Conservation (phyloP, 2,329 filamentous ascomycete species). For the Hymenoscyphus infarciens region DNA sequence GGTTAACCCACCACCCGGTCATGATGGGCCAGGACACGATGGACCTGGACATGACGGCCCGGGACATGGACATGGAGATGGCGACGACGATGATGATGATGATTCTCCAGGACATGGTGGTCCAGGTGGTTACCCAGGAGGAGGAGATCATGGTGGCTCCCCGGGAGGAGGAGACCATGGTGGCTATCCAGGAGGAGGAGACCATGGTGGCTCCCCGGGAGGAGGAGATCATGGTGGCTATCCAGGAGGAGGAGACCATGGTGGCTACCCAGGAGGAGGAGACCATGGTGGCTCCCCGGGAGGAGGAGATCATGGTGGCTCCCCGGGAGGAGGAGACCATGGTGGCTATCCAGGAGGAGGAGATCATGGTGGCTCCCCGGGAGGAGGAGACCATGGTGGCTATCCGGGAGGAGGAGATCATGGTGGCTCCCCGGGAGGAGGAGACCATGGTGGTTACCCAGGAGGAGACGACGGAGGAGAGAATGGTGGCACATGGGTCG, state of each 20-base stretch:
- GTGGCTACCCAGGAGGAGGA: neutral
- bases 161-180: neutral
- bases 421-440: neutral
- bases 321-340: too few relatives aligned
- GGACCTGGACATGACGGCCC: neutral
- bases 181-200: neutral
- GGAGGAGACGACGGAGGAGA: too few relatives aligned
- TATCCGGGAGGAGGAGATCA: too few relatives aligned
- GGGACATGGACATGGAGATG: too few relatives aligned
- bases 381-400: neutral
- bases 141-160: neutral
- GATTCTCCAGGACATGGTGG: neutral
- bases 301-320: neutral
- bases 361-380: too few relatives aligned
- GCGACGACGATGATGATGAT: neutral
- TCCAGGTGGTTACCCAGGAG: neutral
- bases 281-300: too few relatives aligned
- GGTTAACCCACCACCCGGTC: too few relatives aligned
- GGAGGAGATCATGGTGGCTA: neutral
- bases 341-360: neutral
- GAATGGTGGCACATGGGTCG: constrained; percentile 37
- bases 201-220: too few relatives aligned
- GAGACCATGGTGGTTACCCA: too few relatives aligned
- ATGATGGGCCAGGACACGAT: too few relatives aligned
- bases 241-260: too few relatives aligned